phyloP scores from a whole-genome alignment of 2,329 filamentous ascomycete species.

The Emmonsiellopsis sp. region DNA sequence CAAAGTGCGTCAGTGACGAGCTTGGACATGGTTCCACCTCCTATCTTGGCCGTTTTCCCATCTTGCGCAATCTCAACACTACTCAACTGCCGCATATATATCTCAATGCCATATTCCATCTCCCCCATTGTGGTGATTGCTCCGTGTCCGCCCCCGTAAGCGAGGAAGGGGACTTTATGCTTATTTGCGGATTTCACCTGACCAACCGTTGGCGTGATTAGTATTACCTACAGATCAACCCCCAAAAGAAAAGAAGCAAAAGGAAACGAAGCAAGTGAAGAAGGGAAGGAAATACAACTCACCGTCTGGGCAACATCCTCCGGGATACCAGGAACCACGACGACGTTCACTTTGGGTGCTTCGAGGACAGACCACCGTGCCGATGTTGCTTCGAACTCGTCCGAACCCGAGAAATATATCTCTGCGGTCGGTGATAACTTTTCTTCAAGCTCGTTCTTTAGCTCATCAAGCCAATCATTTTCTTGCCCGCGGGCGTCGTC shows the following conservation, averaged over 20 bases:
- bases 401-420: conserved; percentile 34
- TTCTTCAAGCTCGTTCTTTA: conserved; percentile 11
- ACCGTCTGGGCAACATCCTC: conserved; percentile 43
- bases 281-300: conserved; percentile 10
- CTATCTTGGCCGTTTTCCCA: conserved; percentile 38
- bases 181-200: conserved; percentile 42
- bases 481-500: conserved; percentile 8
- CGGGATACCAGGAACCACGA: conserved; percentile 40
- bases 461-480: conserved; percentile 1
- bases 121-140: conserved; percentile 39
- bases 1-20: conserved; percentile 40
- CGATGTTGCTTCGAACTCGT: conserved; percentile 30
- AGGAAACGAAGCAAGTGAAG: neutral
- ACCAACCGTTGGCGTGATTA: conserved; percentile 16
- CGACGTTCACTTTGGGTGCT: conserved; percentile 35
- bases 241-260: neutral
- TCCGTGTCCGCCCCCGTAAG: conserved; percentile 45
- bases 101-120: conserved; percentile 43
- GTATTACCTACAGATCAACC: neutral
- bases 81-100: conserved; percentile 38
- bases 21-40: conserved; percentile 40
- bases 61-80: conserved; percentile 34
- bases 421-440: conserved; percentile 31
- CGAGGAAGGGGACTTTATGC: conserved; percentile 41
- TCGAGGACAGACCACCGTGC: conserved; percentile 39